Conservation (phyloP, 192 early-diverging fungal genomes). For the Backusella circina region DNA sequence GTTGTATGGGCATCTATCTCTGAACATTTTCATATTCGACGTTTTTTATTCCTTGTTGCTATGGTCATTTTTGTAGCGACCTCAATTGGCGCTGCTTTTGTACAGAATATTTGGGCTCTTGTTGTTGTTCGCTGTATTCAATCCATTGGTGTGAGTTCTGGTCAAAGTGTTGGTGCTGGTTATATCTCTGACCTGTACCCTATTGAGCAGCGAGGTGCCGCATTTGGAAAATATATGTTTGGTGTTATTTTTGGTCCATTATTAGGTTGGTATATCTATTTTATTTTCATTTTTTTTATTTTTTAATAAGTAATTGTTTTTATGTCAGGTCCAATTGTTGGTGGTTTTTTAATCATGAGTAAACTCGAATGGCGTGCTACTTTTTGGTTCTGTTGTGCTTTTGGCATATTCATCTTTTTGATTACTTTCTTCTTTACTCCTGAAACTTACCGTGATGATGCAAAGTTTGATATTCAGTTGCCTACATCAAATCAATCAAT, state of each 20-base stretch:
- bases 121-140: constrained; percentile 42
- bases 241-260: constrained; percentile 20
- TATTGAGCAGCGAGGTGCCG: constrained; percentile 16
- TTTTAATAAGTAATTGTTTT: too few relatives aligned
- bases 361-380: constrained; percentile 38
- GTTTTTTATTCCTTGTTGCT: constrained; percentile 32
- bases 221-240: constrained; percentile 25
- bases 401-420: constrained; percentile 31
- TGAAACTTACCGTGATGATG: constrained; percentile 41
- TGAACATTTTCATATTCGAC: constrained; percentile 40
- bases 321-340: constrained; percentile 31
- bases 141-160: constrained; percentile 36
- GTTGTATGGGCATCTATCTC: constrained; percentile 39
- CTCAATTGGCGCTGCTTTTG: constrained; percentile 39
- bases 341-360: constrained; percentile 37
- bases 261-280: constrained; percentile 11
- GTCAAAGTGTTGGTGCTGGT: constrained; percentile 40
- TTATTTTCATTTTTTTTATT: too few relatives aligned
- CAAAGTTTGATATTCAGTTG: neutral
- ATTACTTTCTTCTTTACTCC: constrained; percentile 42
- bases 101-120: constrained; percentile 29
- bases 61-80: constrained; percentile 35
- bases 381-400: constrained; percentile 41
- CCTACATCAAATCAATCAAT: neutral
- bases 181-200: constrained; percentile 15